Percentiles rank a stretch among this genome's conserved stretches.
These are phyloP conservation scores for Penicillium occitanis DNA, from an alignment of 2,329 filamentous ascomycete genomes.

Conservation along the genomic window DNA sequence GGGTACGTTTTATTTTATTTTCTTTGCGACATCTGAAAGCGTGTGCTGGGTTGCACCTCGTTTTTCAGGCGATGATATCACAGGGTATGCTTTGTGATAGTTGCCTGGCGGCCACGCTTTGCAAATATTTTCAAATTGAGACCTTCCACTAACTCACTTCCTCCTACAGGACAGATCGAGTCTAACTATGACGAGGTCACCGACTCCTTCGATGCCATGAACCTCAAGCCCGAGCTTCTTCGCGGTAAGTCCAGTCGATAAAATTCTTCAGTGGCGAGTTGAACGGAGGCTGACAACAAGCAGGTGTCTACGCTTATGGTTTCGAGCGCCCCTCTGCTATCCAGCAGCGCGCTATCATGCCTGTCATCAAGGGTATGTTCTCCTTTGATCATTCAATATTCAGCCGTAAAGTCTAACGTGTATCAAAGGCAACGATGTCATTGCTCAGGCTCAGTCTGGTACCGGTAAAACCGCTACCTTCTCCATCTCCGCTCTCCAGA, in stretches of 20 bases:
- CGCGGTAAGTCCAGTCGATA: slow-evolving; percentile 63
- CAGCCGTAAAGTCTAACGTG: slow-evolving; percentile 1
- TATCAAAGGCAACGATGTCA: slow-evolving; percentile 86
- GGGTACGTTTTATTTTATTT: slow-evolving; percentile 61
- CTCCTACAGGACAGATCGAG: slow-evolving; percentile 88
- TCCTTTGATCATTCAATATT: not conserved
- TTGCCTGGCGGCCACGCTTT: slow-evolving; percentile 4
- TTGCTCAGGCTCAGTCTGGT: slow-evolving; percentile 98
- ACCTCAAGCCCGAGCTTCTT: slow-evolving; percentile 93
- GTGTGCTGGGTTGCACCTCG: not conserved
- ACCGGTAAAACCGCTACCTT: slow-evolving; percentile 99
- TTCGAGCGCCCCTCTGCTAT: slow-evolving; percentile 99
- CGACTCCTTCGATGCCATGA: slow-evolving; percentile 99
- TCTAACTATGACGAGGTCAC: slow-evolving; percentile 99
- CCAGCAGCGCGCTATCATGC: slow-evolving; percentile 99
- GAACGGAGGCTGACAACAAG: slow-evolving; percentile 24
- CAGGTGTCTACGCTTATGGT: slow-evolving; percentile 97
- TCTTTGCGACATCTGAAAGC: not conserved
- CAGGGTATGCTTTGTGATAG: not conserved
- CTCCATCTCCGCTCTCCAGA: slow-evolving; percentile 98
- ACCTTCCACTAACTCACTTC: slow-evolving; percentile 18
- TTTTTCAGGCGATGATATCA: slow-evolving; percentile 13
- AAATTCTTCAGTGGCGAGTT: slow-evolving; percentile 25
- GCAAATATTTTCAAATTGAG: not conserved
- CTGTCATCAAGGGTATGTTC: slow-evolving; percentile 92